Evolutionary conservation across 768 basidiomycete genomes (phyloP).

Genomic region (Dacryopinax primogenitus): DNA sequence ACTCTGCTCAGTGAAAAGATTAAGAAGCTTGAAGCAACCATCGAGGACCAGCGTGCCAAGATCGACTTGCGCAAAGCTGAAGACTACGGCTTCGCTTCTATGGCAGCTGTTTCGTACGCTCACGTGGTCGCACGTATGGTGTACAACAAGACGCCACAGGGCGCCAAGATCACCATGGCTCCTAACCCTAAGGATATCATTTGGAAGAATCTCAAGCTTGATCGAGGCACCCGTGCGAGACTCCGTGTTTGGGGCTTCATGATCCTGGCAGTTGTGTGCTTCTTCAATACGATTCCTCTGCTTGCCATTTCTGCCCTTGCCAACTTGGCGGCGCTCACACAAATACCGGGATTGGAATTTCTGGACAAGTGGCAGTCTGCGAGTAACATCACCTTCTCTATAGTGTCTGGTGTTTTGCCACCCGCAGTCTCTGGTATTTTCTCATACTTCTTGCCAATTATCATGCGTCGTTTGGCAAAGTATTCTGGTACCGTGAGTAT

Average conservation of each 20-base stretch:
- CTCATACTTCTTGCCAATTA: slow-evolving; percentile 76
- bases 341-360: slow-evolving; percentile 38
- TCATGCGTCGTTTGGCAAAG: slow-evolving; percentile 71
- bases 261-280: slow-evolving; percentile 65
- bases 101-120: slow-evolving; percentile 59
- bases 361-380: slow-evolving; percentile 53
- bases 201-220: slow-evolving; percentile 79
- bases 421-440: slow-evolving; percentile 80
- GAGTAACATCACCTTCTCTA: slow-evolving; percentile 56
- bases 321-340: slow-evolving; percentile 66
- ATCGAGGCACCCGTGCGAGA: slow-evolving; percentile 49
- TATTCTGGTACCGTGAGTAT: slow-evolving; percentile 45
- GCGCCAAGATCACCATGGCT: slow-evolving; percentile 56
- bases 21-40: slow-evolving; percentile 54
- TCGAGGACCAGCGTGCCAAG: slow-evolving; percentile 58
- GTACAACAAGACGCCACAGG: slow-evolving; percentile 54
- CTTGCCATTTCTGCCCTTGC: slow-evolving; percentile 82
- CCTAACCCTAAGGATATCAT: slow-evolving; percentile 87
- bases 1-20: slow-evolving; percentile 31
- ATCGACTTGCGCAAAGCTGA: slow-evolving; percentile 33
- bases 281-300: slow-evolving; percentile 88
- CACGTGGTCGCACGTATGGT: slow-evolving; percentile 71
- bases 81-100: slow-evolving; percentile 67
- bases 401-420: slow-evolving; percentile 86
- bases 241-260: slow-evolving; percentile 66